phyloP scores from a whole-genome alignment of 163 green algal species.

The Prototheca cutis region DNA sequence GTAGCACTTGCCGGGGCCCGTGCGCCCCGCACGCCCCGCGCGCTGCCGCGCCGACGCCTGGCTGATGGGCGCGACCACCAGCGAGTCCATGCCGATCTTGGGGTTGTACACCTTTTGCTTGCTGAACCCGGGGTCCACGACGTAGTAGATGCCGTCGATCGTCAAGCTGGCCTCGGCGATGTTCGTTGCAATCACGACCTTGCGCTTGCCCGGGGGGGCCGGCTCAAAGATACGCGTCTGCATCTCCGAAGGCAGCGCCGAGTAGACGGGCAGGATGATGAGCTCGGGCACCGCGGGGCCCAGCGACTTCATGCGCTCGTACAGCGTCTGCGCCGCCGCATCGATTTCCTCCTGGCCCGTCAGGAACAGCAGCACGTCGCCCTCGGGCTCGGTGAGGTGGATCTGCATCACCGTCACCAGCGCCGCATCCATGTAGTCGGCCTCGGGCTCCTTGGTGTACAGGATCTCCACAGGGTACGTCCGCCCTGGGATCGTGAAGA shows the following conservation, averaged over 20 bases:
- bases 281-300: conserved; percentile 84
- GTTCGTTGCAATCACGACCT: conserved; percentile 70
- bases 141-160: conserved; percentile 98
- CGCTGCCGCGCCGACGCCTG: conserved; percentile 88
- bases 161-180: conserved; percentile 80
- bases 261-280: conserved; percentile 94
- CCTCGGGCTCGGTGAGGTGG: conserved; percentile 90
- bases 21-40: conserved; percentile 85
- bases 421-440: conserved; percentile 93
- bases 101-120: conserved; percentile 83
- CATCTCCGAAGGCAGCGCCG: conserved; percentile 83
- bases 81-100: conserved; percentile 86
- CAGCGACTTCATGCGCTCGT: conserved; percentile 89
- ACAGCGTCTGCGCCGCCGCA: conserved; percentile 82
- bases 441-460: conserved; percentile 81
- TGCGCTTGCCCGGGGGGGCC: conserved; percentile 76
- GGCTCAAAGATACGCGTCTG: conserved; percentile 96
- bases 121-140: conserved; percentile 86
- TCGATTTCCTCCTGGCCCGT: conserved; percentile 97
- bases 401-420: conserved; percentile 98
- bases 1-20: conserved; percentile 92
- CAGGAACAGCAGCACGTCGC: conserved; percentile 95
- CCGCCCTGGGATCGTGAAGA: conserved; percentile 94
- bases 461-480: conserved; percentile 67
- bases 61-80: conserved; percentile 92